Evolutionary conservation across 2,329 filamentous ascomycete species (phyloP), one percentile per base, ranked within the genome.

Genomic region (Tolypocladium paradoxum): DNA sequence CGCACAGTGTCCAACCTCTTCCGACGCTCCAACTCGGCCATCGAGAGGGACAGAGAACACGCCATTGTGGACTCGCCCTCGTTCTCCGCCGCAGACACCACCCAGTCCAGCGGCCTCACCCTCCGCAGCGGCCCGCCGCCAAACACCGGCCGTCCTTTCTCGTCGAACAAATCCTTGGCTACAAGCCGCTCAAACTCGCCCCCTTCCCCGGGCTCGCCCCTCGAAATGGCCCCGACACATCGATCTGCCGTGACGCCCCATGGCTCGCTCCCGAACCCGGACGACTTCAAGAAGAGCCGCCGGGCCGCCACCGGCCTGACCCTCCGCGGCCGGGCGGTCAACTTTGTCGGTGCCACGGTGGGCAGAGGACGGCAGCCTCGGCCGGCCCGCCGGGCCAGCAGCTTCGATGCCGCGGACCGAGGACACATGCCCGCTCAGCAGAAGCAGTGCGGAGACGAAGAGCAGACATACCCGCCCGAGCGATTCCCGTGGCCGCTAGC

Each of bases 401-500:
- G 78, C 65, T 76, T 77, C 57, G 75, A 81, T 47, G 63, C 61
- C 52, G 59, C 63, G 31, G 66, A 67, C 54, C 61, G 65, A 12
- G 57, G 65, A 51, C 58, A 60, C 59, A 59, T 58, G 52, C 58
- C 52, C 55, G 55, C 33, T 49, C 58, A 54, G 20, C 54, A 27
- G 50, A 54, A 40, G 40, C 56, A 56, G 35, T 50, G 45, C 53
- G 49, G 59, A 49, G 55, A 62, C 37, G 59, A 65, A 29, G 56
- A 64, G 18, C 61, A 63, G 6, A 66, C 62, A 27, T 67, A 64
- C 51, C 67, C 67, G 3, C 68, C 69, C 9, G 66, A 78, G 55
- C 72, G 76, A 20, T 67, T 77, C 36, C 74, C 78, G 2, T 84
- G 80, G 79, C 74, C 76, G 2, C 74, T 85, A 34, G 76, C 82